phyloP scores from a whole-genome alignment of 164 flowering plant genomes.

The Protea cynaroides region DNA sequence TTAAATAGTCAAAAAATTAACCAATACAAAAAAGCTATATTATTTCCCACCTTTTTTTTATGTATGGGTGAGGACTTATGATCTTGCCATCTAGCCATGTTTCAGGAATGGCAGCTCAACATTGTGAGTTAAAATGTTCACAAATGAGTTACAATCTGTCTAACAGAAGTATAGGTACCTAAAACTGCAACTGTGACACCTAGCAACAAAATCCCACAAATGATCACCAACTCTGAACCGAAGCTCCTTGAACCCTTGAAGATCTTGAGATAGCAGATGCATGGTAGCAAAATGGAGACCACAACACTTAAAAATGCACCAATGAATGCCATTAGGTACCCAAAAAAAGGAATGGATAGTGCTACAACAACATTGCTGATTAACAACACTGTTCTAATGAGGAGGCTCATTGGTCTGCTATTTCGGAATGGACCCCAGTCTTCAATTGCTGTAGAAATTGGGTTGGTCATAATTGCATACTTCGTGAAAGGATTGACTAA shows the following conservation, averaged over 20 bases:
- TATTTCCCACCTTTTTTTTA: no score
- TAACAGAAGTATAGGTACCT: conserved; percentile 39
- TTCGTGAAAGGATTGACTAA: neutral
- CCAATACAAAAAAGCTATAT: no score
- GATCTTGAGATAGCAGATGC: conserved; percentile 56
- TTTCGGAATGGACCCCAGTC: neutral
- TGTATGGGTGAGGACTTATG: no score
- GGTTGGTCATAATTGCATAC: neutral
- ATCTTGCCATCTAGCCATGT: no score
- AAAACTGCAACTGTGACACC: conserved; percentile 23
- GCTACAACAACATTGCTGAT: neutral
- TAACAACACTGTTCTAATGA: neutral
- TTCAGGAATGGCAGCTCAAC: no score
- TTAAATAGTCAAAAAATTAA: no score
- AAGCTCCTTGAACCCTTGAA: conserved; percentile 12
- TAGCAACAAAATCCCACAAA: conserved; percentile 18
- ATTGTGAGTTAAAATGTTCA: no score
- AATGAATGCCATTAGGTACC: conserved; percentile 35
- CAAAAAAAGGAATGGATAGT: neutral
- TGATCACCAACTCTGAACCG: conserved; percentile 22
- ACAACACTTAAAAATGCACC: conserved; percentile 45
- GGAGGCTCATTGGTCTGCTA: neutral
- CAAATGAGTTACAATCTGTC: conserved; percentile 18
- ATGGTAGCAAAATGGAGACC: conserved; percentile 45
- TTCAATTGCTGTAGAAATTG: neutral